Base-by-base conservation (phyloP, 495 filamentous ascomycete species). In the Xylaria acuta region DNA sequence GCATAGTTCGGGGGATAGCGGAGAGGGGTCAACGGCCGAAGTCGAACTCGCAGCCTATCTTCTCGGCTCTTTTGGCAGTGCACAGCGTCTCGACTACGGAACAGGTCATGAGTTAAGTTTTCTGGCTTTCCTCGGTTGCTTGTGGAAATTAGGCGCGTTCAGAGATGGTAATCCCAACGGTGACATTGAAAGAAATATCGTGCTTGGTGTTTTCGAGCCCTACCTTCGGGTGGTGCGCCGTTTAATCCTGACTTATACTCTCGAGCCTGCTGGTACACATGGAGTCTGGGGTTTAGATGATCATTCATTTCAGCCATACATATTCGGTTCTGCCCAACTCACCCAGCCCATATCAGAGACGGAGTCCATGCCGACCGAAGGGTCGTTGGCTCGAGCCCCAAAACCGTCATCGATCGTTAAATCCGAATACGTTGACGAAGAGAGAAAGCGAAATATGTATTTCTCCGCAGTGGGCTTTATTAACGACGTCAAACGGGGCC, bases 401-500 rank as follows among this genome's bases (percentile, higher is more conserved):
- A 87, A 91, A 60, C 90, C 94, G 2, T 80, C 82, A 7, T 89
- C 89, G 69, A 88, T 98, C 5, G 85, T 88, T 14, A 94, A 94
- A 73, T 75, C 83, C 3, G 82, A 81, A 32, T 79, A 89, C 20
- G 94, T 97, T 38, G 86, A 92, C 54, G 82, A 86, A 53, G 89
- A 94, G 78, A 85, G 93, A 66, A 84, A 85, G 65, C 84, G 75
- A 18, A 97, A 98, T 80, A 88, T 99, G 85, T 99, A 99, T 80
- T 99, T 98, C 84, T 91, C 91, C n/a, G 97, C 96, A n/a, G 88
- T 99, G 73, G 95, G 93, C 11, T 99, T 99, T 83, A 98, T 99
- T 77, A 92, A 97, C 79, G 97, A 98, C 82, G 96, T 99, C 64
- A 99, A 99, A 80, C 94, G 85, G 67, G 96, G 96, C 0, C 96